Evolutionary conservation across 495 filamentous ascomycete genomes (phyloP), one percentile per base, ranked within the genome.

Genomic region (Niebla homalea): DNA sequence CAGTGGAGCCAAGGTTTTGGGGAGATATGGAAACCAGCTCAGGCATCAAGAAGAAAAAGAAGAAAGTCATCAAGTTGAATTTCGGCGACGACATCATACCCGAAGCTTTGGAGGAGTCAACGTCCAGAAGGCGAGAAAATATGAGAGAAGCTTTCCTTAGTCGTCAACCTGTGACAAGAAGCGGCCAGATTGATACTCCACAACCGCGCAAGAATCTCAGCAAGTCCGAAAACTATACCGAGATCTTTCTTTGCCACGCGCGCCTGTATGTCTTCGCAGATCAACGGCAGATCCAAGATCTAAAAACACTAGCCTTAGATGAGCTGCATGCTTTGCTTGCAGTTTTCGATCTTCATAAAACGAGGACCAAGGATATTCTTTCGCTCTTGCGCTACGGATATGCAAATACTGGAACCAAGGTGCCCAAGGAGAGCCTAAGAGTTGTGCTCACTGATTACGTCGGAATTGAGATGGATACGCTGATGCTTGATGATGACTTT

Each of bases 181-280:
- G 20, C 19, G 2, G 19, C n/a, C 20, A 4, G 4, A n/a, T 49
- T 29, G 18, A 37, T 36, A 16, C 16, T 14, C 21, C 47, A n/a
- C 35, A 37, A 19, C 47, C 48, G n/a, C 52, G 48, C 3, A 29
- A 37, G 11, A 54, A 54, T 19, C n/a, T 46, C 7, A 32, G 26
- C 8, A 12, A 26, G 12, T 10, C 40, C 1, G 54, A 70, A 32
- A 58, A 70, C 50, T 72, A 66, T 48, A 60, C 58, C 0, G 52
- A 58, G 2, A 59, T 69, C 3, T 64, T 70, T 40, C 56, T 69
- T 0, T 58, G 57, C 26, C 66, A 70, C 51, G 62, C 57, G 4
- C 25, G 38, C 15, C 53, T 71, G 14, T 70, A 69, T 41, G 48
- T 66, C 4, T 49, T 70, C 23, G 65, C 64, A 0, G 61, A 67